Conservation (phyloP, 83 land plant species). For the Isoetes engelmannii region DNA sequence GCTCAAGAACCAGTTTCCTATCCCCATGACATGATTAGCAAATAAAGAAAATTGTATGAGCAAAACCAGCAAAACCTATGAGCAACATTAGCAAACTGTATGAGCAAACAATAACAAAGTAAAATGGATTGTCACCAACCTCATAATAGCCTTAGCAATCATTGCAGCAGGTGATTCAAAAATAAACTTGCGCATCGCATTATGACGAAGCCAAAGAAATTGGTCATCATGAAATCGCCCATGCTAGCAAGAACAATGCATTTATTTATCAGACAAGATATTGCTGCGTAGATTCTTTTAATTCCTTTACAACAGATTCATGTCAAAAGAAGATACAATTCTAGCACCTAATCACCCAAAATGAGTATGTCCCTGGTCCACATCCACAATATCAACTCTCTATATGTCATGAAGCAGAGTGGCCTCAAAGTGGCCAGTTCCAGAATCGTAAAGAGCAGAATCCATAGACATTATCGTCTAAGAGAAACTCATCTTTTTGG, state of each 20-base stretch:
- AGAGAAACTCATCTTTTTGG: no score
- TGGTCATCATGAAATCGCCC: slow-evolving; percentile 40
- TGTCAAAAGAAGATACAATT: no score
- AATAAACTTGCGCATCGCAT: slow-evolving; percentile 27
- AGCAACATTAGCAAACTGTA: background rate
- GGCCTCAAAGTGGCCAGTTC: no score
- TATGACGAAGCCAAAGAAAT: slow-evolving; percentile 30
- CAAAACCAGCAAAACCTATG: background rate
- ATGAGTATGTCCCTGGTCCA: no score
- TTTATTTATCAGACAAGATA: slow-evolving; percentile 3
- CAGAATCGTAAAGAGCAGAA: no score
- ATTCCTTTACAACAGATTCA: no score
- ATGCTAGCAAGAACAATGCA: slow-evolving; percentile 22
- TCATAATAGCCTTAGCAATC: slow-evolving; percentile 28
- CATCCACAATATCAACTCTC: no score
- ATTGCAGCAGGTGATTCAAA: slow-evolving; percentile 31
- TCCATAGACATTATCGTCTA: no score
- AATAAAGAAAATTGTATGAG: background rate
- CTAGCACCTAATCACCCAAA: no score
- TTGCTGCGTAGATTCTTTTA: no score
- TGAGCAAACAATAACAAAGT: background rate
- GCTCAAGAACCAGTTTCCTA: no score
- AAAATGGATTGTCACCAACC: slow-evolving; percentile 17
- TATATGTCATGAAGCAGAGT: no score
- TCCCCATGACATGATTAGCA: background rate